Evolutionary conservation across 108 stramenopile species (phyloP), one percentile per base, ranked within the genome.

Genomic region (Discostella stelligeroides): DNA sequence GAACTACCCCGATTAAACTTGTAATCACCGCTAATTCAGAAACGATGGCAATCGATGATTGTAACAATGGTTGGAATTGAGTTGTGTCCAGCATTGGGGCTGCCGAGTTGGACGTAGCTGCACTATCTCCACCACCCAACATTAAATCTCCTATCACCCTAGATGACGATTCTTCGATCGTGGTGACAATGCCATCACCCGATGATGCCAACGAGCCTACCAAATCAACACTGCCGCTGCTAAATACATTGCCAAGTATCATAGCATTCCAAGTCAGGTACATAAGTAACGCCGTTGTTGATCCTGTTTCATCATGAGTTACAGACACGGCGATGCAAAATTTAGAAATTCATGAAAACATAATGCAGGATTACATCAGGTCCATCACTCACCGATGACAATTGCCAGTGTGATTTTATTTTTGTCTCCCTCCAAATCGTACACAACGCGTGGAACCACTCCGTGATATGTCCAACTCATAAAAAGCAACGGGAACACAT

Each of bases 261-360:
- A 94, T 82, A 7, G 84, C 88, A 68, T 96, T 96, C 92, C 92
- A 96, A 24, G 74, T 85, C 43, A 94, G 29, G 63, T 94, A 96
- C 86, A 96, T 90, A 27, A 92, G 2, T 7, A 89, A 75, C 0
- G 95, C 92, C 1, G 86, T 53, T 14, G 84, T 85, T 4, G 92
- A 92, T 3, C 92, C 95, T 38, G 34, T 71, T 47, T 15, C 18
- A 4, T 18, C 17, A 18, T 47, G 2, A 15, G 8, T 18, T 18
- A 47, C 9, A 2, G 46, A 47, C 4, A n/a, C n/a, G n/a, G n/a
- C n/a, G n/a, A n/a, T n/a, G n/a, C n/a, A n/a, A n/a, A n/a, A n/a
- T n/a, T n/a, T n/a, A n/a, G n/a, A n/a, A n/a, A n/a, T n/a, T n/a
- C n/a, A 46, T 5, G 45, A 46, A 46, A 7, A 7, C 45, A 23